A percentile compares a stretch with the other conserved stretches of the same genome.
These are phyloP conservation scores for Ophiocytium majus DNA, from an alignment of 352 stramenopile genomes.

Conservation along the genomic window DNA sequence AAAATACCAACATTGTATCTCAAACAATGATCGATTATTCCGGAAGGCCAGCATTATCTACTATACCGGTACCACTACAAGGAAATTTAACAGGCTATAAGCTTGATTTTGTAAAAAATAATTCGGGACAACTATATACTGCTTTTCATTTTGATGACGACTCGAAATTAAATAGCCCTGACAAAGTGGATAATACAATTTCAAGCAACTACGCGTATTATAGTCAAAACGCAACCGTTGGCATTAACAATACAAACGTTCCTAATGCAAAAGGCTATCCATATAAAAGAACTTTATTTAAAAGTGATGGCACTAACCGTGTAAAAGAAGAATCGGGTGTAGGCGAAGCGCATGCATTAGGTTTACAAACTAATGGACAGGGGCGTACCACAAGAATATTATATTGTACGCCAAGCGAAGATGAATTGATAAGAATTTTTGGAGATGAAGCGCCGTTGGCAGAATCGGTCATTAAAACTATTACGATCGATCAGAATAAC, in stretches of 20 bases:
- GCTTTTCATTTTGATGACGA: neutral
- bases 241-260: neutral
- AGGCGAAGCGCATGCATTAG: neutral
- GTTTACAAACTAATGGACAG: neutral
- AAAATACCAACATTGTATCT: no score
- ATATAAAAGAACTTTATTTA: neutral
- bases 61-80: neutral
- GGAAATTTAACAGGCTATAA: slow-evolving; percentile 11
- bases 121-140: neutral
- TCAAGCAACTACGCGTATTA: neutral
- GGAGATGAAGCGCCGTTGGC: neutral
- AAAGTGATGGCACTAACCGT: neutral
- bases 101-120: neutral
- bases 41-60: neutral
- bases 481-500: slow-evolving; percentile 1
- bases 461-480: neutral
- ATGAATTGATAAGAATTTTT: slow-evolving; percentile 1
- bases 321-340: neutral
- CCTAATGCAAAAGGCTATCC: neutral
- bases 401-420: no score
- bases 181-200: no score
- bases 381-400: neutral
- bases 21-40: neutral
- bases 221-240: neutral
- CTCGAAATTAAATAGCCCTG: neutral